A percentile compares a stretch with the other conserved stretches of the same genome.
Conservation (phyloP, 2,329 filamentous ascomycete genomes). For the Myotisia sp. region DNA sequence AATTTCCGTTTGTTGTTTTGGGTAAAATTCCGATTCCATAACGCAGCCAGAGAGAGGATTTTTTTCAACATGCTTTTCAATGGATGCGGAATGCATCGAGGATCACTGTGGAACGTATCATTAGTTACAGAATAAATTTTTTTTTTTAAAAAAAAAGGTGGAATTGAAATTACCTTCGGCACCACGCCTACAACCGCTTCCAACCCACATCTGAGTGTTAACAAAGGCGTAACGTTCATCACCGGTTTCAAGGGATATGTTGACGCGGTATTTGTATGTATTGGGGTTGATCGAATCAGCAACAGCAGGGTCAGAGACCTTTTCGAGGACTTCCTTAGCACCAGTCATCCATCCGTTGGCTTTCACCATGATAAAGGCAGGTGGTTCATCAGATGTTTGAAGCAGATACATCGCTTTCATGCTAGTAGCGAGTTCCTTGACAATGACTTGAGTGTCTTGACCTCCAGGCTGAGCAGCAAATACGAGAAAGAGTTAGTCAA, state of each 20-base stretch:
- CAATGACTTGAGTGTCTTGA: constrained; percentile 36
- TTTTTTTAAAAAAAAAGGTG: too few species aligned
- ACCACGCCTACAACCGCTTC: constrained; percentile 34
- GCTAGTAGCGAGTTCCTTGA: constrained; percentile 34
- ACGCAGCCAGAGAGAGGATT: too few species aligned
- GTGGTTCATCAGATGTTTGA: constrained; percentile 38
- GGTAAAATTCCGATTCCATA: too few species aligned
- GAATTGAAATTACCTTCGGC: constrained; percentile 30
- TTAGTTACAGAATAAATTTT: too few species aligned
- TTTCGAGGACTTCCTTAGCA: constrained; percentile 36
- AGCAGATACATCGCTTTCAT: constrained; percentile 34
- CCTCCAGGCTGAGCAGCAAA: constrained; percentile 34
- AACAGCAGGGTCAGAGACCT: constrained; percentile 30
- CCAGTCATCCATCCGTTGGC: constrained; percentile 37
- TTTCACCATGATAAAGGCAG: constrained; percentile 35
- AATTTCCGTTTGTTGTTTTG: constrained; percentile 4
- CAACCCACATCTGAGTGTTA: constrained; percentile 38
- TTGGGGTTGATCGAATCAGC: constrained; percentile 35
- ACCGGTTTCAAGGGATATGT: constrained; percentile 36
- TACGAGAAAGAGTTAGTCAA: too few species aligned
- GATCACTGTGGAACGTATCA: constrained; percentile 16
- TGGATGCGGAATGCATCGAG: constrained; percentile 27
- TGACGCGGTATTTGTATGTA: constrained; percentile 36
- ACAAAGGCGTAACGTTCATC: constrained; percentile 37
- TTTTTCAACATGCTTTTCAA: too few species aligned